phyloP scores from a whole-genome alignment of 2,329 filamentous ascomycete genomes.

The Diaporthe destruens region DNA sequence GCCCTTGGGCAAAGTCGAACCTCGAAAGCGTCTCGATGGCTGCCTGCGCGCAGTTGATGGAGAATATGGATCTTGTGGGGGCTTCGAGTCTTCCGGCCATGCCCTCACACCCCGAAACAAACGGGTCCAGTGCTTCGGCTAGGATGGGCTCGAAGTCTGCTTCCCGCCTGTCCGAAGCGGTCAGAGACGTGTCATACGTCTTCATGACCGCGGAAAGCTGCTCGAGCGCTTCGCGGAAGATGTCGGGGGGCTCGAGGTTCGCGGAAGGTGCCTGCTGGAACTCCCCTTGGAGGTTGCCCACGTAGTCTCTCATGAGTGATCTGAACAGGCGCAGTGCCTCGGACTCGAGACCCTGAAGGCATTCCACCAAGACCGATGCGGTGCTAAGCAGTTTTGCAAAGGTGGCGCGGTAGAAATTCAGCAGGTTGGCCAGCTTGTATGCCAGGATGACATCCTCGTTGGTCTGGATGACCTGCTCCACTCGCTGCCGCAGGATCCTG shows the following conservation, averaged over 20 bases:
- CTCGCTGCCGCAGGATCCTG: conserved; percentile 86
- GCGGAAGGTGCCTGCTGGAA: conserved; percentile 76
- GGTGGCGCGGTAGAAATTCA: conserved; percentile 89
- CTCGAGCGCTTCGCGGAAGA: conserved; percentile 83
- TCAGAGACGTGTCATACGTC: conserved; percentile 86
- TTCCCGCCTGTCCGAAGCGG: conserved; percentile 68
- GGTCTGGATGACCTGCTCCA: conserved; percentile 91
- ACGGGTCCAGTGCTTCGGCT: conserved; percentile 86
- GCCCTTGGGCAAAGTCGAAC: conserved; percentile 74
- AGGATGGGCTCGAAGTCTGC: conserved; percentile 82
- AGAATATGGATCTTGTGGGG: conserved; percentile 75
- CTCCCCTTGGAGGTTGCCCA: conserved; percentile 79
- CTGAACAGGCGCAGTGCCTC: conserved; percentile 88
- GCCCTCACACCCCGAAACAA: conserved; percentile 79
- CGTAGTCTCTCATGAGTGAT: conserved; percentile 82
- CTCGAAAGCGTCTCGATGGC: conserved; percentile 67
- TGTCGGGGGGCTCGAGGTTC: conserved; percentile 82
- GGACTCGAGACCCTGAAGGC: conserved; percentile 76
- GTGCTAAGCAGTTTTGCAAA: conserved; percentile 83
- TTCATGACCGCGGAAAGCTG: conserved; percentile 84
- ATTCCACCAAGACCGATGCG: conserved; percentile 76
- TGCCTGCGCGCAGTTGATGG: conserved; percentile 77
- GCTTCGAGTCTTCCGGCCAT: conserved; percentile 72
- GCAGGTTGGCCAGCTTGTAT: conserved; percentile 90
- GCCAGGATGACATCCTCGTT: conserved; percentile 90